phyloP scores from a whole-genome alignment of 306 rosid species.

The Acacia acuminata region DNA sequence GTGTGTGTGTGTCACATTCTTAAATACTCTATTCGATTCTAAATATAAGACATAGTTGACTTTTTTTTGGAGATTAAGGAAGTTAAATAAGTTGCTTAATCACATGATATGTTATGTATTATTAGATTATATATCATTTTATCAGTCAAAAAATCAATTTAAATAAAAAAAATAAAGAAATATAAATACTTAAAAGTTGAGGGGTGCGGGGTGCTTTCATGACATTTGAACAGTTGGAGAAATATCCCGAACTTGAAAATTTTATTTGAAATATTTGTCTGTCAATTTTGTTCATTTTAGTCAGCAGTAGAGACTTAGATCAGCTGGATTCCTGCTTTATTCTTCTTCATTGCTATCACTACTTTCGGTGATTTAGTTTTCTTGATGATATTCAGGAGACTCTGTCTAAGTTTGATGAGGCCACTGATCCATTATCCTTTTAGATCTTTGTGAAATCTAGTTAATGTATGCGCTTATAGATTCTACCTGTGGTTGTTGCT shows the following conservation, averaged over 20 bases:
- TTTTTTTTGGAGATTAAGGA: too few relatives aligned
- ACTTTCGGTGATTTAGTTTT: not conserved
- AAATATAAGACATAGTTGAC: too few relatives aligned
- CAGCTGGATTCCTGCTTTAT: not conserved
- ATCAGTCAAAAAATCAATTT: too few relatives aligned
- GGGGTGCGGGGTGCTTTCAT: not conserved
- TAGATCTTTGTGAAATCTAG: not conserved
- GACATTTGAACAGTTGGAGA: not conserved
- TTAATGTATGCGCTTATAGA: not conserved
- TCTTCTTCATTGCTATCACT: not conserved
- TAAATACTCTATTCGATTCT: too few relatives aligned
- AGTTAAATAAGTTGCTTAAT: too few relatives aligned
- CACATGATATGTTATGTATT: too few relatives aligned
- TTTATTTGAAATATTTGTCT: not conserved
- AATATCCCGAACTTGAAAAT: not conserved
- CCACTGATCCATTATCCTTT: not conserved
- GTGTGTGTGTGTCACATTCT: too few relatives aligned
- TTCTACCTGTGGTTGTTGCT: not conserved
- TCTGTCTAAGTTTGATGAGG: not conserved
- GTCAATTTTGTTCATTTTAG: not conserved
- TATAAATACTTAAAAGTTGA: too few relatives aligned
- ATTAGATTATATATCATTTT: too few relatives aligned
- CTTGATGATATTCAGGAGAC: not conserved
- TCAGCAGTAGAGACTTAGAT: not conserved
- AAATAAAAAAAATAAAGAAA: too few relatives aligned